Base-by-base conservation (phyloP, 164 flowering plant genomes). In the Vitis cinerea region DNA sequence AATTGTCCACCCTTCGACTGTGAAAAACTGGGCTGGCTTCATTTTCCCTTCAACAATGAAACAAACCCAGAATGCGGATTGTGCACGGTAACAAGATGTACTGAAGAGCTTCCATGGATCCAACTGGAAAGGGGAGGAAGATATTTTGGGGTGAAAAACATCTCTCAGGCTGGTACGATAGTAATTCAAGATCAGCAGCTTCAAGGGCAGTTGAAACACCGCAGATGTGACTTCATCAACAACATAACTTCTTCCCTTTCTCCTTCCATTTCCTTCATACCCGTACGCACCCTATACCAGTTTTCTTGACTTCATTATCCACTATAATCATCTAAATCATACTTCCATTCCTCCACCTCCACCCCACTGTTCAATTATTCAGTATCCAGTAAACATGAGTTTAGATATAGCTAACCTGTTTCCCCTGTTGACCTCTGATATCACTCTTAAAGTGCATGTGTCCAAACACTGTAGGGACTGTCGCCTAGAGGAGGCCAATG, bases 51-150 rank as follows among this genome's bases (percentile, higher is more conserved):
- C 55, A 8, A 47, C 61, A 64, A 30, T 5, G 13, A 4, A 8
- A 8, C n/a, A 8, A 10, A 37, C 8, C 63, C 70, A 0, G 19
- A 56, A 2, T 75, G 78, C 13, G 79, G 79, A 0, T 49, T 64
- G 0, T 59, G 19, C 30, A 3, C 2, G 8, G 66, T 58, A 8
- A 44, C 19, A 29, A 27, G 64, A 27, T 37, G 68, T n/a, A 14
- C 31, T 3, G 2, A n/a, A 11, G n/a, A 8, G 2, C 4, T 4
- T 17, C 64, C 61, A 13, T 60, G 3, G 23, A 67, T 74, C 14
- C 75, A 74, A 16, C 37, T 78, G 14, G 55, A 53, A 13, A n/a
- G 19, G 23, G 67, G 47, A 27, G 73, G 73, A 48, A 19, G 44
- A 17, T 50, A 67, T 67, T 74, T 63, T 59, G 14, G 54, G 7